Conservation (phyloP, 768 basidiomycete genomes). For the Suillus clintonianus region DNA sequence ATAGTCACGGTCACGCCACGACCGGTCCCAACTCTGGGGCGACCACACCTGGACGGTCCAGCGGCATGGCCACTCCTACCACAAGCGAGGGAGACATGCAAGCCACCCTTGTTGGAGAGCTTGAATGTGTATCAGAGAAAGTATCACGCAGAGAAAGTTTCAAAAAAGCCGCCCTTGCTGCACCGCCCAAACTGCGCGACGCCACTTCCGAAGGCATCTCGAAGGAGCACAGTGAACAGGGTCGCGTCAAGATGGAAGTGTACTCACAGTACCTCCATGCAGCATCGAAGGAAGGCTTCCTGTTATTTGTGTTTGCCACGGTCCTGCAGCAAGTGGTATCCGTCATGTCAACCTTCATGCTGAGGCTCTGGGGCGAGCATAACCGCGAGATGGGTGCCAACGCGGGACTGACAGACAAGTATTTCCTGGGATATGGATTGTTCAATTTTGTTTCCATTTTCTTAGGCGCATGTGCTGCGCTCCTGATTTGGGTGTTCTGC, state of each 20-base stretch:
- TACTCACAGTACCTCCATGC: constrained; percentile 80
- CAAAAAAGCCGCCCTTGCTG: constrained; percentile 52
- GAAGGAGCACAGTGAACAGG: constrained; percentile 78
- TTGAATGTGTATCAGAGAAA: constrained; percentile 53
- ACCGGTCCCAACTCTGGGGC: constrained; percentile 47
- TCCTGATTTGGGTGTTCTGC: constrained; percentile 79
- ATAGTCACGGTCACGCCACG: constrained; percentile 48
- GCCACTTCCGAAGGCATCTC: constrained; percentile 48
- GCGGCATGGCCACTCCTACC: constrained; percentile 22
- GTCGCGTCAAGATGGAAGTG: constrained; percentile 75
- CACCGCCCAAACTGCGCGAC: constrained; percentile 39
- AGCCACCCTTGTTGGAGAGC: constrained; percentile 24
- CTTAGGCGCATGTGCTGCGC: constrained; percentile 53
- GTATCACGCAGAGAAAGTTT: constrained; percentile 58
- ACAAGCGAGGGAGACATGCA: constrained; percentile 22
- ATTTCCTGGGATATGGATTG: constrained; percentile 65
- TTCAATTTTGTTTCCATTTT: constrained; percentile 62
- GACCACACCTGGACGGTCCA: constrained; percentile 49
- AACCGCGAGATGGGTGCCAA: constrained; percentile 65
- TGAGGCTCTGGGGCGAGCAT: constrained; percentile 83
- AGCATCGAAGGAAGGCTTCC: constrained; percentile 73
- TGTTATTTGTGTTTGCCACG: constrained; percentile 59
- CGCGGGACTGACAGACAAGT: constrained; percentile 52
- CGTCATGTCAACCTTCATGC: constrained; percentile 61
- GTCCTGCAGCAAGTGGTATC: constrained; percentile 57